phyloP scores from a whole-genome alignment of 225 moss, liverwort and hornwort species.

The Anthoceros angustus region DNA sequence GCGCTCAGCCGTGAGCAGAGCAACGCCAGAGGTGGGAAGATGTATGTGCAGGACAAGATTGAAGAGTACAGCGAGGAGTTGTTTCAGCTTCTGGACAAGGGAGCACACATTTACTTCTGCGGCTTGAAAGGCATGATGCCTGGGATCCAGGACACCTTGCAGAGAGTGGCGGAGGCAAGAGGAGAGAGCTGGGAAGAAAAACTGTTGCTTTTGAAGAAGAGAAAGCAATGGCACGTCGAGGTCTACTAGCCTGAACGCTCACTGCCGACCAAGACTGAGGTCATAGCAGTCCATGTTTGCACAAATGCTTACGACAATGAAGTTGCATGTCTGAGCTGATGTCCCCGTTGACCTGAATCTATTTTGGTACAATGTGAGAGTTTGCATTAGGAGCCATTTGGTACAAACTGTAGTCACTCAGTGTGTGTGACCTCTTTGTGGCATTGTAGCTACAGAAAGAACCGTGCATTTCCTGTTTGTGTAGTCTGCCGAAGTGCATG shows the following conservation, averaged over 20 bases:
- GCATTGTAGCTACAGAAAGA: too few species aligned
- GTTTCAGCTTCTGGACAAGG: constrained; percentile 61
- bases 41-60: constrained; percentile 98
- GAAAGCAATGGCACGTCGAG: constrained; percentile 99
- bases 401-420: too few species aligned
- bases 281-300: not conserved
- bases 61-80: constrained; percentile 83
- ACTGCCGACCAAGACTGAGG: not conserved
- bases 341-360: too few species aligned
- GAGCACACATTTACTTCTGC: constrained; percentile 97
- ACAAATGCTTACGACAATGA: too few species aligned
- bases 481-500: too few species aligned
- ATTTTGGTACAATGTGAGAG: too few species aligned
- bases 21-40: constrained; percentile 60
- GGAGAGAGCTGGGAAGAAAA: constrained; percentile 73
- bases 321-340: too few species aligned
- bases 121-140: constrained; percentile 98
- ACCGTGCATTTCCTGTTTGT: too few species aligned
- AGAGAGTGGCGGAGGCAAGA: constrained; percentile 62
- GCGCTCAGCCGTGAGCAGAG: constrained; percentile 82
- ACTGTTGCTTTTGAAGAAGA: constrained; percentile 61
- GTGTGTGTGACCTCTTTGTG: too few species aligned
- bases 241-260: constrained; percentile 38
- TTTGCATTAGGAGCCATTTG: not conserved
- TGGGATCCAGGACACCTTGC: constrained; percentile 78